Evolutionary conservation across 371 early-diverging fungal genomes (phyloP), one percentile per base, ranked within the genome.

Genomic region (Mucor lusitanicus): DNA sequence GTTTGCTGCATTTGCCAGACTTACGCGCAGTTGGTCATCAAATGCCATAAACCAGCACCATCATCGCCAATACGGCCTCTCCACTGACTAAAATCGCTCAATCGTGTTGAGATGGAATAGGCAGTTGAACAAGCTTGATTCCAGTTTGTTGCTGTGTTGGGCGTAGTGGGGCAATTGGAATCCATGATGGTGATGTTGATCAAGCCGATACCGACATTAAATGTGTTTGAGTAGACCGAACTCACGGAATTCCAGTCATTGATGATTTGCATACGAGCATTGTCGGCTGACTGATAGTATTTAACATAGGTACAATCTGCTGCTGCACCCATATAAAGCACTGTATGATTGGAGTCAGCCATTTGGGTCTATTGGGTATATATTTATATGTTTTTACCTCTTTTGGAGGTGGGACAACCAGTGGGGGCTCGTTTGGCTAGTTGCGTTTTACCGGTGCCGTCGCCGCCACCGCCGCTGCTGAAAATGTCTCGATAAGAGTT

Each of bases 11-110:
- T n/a, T 15, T 33, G n/a, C 17, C 7, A 30, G 12, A 74, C 78
- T 65, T 77, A 89, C 73, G 89, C 84, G 83, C 97, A 96, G 46
- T 88, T 87, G 12, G 97, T 95, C 92, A 98, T 87, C 65, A 98
- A 78, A 75, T 97, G 97, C 97, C 97, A 98, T 48, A 97, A 72
- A 6, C 96, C 96, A 8, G 92, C 91, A n/a, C 91, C 88, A 76
- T 94, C 94, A 42, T 79, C 69, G 13, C 76, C 68, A 9, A 85
- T 65, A 6, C 64, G 74, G 11, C 91, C 95, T 70, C 98, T 86
- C 99, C 99, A 98, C 21, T 70, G 53, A 58, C 92, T 91, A 68
- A 98, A 98, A 74, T 96, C 97, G 70, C 88, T 91, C 39, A 98
- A 74, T 23, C 98, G 88, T 27, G 78, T 64, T 39, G 87, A 85